phyloP scores from a whole-genome alignment of 2,329 filamentous ascomycete species.

The Sordariomycetes sp. region DNA sequence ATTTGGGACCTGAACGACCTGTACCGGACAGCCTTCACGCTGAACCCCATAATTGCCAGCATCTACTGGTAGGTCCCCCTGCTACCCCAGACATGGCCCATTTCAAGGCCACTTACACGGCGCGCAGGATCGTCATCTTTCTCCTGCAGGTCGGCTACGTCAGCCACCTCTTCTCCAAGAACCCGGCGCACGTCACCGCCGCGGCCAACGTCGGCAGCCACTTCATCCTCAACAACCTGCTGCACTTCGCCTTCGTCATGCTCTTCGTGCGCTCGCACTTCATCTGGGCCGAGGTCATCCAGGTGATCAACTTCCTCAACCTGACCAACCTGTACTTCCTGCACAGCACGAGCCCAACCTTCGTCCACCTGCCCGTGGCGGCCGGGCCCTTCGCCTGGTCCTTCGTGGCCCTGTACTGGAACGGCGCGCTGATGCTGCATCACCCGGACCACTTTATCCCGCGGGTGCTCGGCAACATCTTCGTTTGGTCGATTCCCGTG shows the following conservation, averaged over 20 bases:
- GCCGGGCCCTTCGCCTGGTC: slow-evolving; percentile 75
- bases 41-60: slow-evolving; percentile 52
- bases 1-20: slow-evolving; percentile 67
- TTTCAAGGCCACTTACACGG: not conserved
- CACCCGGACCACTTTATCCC: slow-evolving; percentile 55
- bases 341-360: slow-evolving; percentile 58
- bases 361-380: slow-evolving; percentile 67
- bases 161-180: slow-evolving; percentile 61
- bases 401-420: slow-evolving; percentile 80
- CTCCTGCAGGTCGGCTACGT: slow-evolving; percentile 68
- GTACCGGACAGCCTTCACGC: slow-evolving; percentile 61
- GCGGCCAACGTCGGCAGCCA: slow-evolving; percentile 72
- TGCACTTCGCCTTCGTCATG: slow-evolving; percentile 73
- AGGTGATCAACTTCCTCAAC: slow-evolving; percentile 76
- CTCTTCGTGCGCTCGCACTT: slow-evolving; percentile 72
- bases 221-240: slow-evolving; percentile 77
- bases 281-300: slow-evolving; percentile 62
- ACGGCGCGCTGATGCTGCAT: slow-evolving; percentile 72
- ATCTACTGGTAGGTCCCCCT: slow-evolving; percentile 61
- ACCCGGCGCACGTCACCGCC: slow-evolving; percentile 53
- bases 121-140: slow-evolving; percentile 56
- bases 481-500: slow-evolving; percentile 73
- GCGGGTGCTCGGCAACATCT: slow-evolving; percentile 76
- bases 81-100: not conserved
- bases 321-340: slow-evolving; percentile 71